Base-by-base conservation (phyloP, 192 early-diverging fungal species). In the Coemansia sp. region DNA sequence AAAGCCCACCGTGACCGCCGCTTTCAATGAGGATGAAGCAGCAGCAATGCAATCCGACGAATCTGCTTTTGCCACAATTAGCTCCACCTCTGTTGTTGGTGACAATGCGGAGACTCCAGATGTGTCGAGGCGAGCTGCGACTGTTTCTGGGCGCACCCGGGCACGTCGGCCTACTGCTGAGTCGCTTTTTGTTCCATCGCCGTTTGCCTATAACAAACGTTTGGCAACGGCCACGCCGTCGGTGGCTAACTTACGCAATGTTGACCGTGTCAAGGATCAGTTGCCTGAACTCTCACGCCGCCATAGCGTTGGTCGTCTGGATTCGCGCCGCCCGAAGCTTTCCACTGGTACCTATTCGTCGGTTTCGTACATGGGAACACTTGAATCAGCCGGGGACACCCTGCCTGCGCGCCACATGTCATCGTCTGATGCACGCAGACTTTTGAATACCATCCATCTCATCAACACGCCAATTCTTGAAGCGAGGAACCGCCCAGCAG, bases 171-270 rank as follows among this genome's bases (percentile, higher is more conserved):
- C 73, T 40, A 76, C 73, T 39, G 78, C 69, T 18, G 73, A 75
- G 64, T 75, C 73, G 12, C 12, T 69, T 15, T 80, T 80, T 77
- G 75, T 60, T 8, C 74, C 75, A 9, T 77, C 80, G 42, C 74
- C 80, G 7, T 82, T 77, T 71, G 80, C 80, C n/a, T 82, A 82
- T 26, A 82, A 82, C 65, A 70, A 74, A 59, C 72, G 58, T 8
- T 68, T 82, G 48, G 80, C 75, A 9, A 58, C 72, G 1, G 80
- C 80, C 1, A 72, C 80, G 19, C 75, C 80, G 3, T 77, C 72
- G 22, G 66, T 77, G 0, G 80, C 80, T 18, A 77, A 68, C 39
- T 46, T 77, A n/a, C 74, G 71, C 62, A 75, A 82, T 21, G 71
- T 71, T 61, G 68, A 58, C 19, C 71, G 75, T n/a, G 61, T 63